phyloP scores from a whole-genome alignment of 2,329 filamentous ascomycete species.

The Blastomyces percursus region DNA sequence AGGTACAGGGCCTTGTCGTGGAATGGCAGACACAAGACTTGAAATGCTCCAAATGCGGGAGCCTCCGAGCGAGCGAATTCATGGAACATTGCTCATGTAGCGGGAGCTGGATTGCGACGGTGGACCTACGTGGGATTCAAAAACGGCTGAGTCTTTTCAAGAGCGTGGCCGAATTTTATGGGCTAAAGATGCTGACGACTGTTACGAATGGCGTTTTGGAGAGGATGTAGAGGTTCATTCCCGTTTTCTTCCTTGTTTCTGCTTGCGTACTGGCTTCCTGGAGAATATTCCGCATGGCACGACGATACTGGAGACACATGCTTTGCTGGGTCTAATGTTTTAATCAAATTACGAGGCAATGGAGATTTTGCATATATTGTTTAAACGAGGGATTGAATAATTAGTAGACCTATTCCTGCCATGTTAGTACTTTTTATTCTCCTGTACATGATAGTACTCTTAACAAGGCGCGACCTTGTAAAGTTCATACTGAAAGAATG shows the following conservation, averaged over 20 bases:
- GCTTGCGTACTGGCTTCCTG: not conserved
- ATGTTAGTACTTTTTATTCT: not conserved
- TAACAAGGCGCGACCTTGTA: not conserved
- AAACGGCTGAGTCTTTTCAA: slow-evolving; percentile 57
- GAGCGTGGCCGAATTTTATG: slow-evolving; percentile 67
- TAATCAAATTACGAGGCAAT: not conserved
- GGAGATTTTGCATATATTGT: not conserved
- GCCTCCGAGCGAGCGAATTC: slow-evolving; percentile 74
- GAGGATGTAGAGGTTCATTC: slow-evolving; percentile 25
- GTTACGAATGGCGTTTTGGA: slow-evolving; percentile 57
- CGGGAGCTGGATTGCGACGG: slow-evolving; percentile 67
- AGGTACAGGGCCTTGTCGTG: slow-evolving; percentile 62
- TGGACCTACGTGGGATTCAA: slow-evolving; percentile 55
- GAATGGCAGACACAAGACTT: slow-evolving; percentile 86
- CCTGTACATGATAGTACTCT: not conserved
- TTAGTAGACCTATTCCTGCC: not conserved
- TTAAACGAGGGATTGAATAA: not conserved
- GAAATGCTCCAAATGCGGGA: slow-evolving; percentile 61
- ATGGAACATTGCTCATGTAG: slow-evolving; percentile 95
- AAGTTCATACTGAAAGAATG: too few species aligned
- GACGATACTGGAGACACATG: not conserved
- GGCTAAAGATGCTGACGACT: slow-evolving; percentile 65
- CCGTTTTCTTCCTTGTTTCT: not conserved
- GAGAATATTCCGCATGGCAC: not conserved
- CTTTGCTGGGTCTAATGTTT: not conserved